These are phyloP conservation scores for Allodekkera sacchari DNA, from an alignment of 805 yeast species.

Conservation along the genomic window DNA sequence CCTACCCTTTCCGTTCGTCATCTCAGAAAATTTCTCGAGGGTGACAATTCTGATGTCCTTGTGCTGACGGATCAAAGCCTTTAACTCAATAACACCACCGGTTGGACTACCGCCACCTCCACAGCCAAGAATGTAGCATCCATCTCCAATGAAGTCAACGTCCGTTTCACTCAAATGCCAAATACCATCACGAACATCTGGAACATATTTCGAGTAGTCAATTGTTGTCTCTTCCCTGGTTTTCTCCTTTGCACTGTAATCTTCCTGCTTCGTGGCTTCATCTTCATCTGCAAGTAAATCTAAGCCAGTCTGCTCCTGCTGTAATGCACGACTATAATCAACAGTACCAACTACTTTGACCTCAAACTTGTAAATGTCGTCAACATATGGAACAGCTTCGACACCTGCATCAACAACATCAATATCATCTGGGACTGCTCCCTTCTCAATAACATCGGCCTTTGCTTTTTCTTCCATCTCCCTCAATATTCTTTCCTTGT, in stretches of 20 bases:
- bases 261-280: background rate
- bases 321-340: constrained; percentile 19
- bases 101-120: constrained; percentile 41
- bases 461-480: constrained; percentile 7
- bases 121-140: constrained; percentile 36
- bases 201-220: constrained; percentile 13
- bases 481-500: constrained; percentile 7
- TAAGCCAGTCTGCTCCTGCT: too few relatives aligned
- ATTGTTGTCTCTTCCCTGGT: constrained; percentile 2
- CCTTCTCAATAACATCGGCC: constrained; percentile 10
- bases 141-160: constrained; percentile 33
- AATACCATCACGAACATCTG: constrained; percentile 14
- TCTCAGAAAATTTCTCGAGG: constrained; percentile 18
- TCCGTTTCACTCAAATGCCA: constrained; percentile 34
- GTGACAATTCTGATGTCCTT: constrained; percentile 26
- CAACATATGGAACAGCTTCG: constrained; percentile 24
- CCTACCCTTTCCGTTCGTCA: constrained; percentile 20
- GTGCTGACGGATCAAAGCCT: constrained; percentile 27
- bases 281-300: background rate
- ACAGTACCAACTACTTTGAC: constrained; percentile 33
- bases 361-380: constrained; percentile 23
- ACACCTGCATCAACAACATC: constrained; percentile 13
- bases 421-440: constrained; percentile 14
- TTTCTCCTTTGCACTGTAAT: constrained; percentile 2
- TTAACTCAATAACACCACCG: constrained; percentile 25